Base-by-base conservation (phyloP, 2,329 filamentous ascomycete genomes). In the Metarhizium robertsii region DNA sequence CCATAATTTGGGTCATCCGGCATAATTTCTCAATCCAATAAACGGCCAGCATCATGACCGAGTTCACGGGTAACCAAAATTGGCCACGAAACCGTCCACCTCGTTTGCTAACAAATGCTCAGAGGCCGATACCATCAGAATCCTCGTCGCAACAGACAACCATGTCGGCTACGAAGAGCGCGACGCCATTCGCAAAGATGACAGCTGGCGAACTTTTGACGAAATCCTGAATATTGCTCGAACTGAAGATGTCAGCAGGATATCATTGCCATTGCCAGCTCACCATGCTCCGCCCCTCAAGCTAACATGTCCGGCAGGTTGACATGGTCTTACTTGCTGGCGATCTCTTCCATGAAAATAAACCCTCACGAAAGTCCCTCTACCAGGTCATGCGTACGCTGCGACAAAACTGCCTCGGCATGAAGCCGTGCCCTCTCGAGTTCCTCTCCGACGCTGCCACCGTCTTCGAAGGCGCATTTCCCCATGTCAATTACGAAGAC, bases 261-360 rank as follows among this genome's bases (percentile, higher is more conserved):
- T 8, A 6, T 29, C 16, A 1, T 42, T 13, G 32, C 8, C 18
- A 6, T 11, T 1, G 34, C 10, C 3, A 32, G 8, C 20, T 42
- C 54, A 47, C 47, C 53, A 38, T 32, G 4, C 30, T 47, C 2
- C 13, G 18, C 4, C 2, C 18, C 32, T 11, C 40, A 11, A 11
- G 29, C 51, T 58, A 45, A 57, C 36, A 53, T 50, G 20, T 18
- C 2, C 7, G 36, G 16, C 38, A 85, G 81, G 82, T 99, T 61
- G 94, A 99, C 71, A 97, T 99, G 94, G 88, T 99, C 0, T 79
- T 99, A 2, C 84, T 99, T 4, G 92, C 87, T 2, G 94, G 94
- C 50, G 94, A 99, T 68, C 80, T 99, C 1, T 99, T 99, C 67
- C 95, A 99, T 69, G 92, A 99, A 63, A 99, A 99, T 71, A 96